These are phyloP conservation scores for Wickerhamomyces sp. DNA, from an alignment of 1,139 yeast genomes.

Conservation along the genomic window DNA sequence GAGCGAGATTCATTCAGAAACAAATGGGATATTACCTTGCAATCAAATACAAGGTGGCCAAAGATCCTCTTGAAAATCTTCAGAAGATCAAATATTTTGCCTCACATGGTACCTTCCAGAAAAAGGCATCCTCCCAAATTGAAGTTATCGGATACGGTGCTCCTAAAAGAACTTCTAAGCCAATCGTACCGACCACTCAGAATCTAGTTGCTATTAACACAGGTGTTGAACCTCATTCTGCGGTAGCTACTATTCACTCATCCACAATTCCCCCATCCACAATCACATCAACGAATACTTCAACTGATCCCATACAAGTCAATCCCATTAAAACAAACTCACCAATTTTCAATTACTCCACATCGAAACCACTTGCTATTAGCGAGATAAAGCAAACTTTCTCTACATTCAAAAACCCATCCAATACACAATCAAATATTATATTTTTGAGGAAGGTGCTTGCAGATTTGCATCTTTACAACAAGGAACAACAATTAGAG, in stretches of 20 bases:
- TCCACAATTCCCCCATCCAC: not conserved
- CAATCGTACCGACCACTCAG: not conserved
- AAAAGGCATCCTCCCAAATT: too few species aligned
- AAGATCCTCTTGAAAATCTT: too few species aligned
- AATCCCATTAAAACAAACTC: too few species aligned
- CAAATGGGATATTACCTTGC: not conserved
- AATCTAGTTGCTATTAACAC: not conserved
- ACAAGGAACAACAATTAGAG: not conserved
- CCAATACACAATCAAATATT: too few species aligned
- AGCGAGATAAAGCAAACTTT: not conserved
- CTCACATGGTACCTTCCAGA: not conserved
- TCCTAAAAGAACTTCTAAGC: not conserved
- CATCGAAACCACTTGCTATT: not conserved
- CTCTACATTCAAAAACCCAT: not conserved
- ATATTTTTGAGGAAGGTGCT: not conserved
- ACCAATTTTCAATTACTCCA: not conserved
- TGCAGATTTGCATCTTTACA: not conserved
- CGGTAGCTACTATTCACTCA: not conserved
- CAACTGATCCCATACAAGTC: too few species aligned
- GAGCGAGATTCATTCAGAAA: not conserved
- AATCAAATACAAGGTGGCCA: not conserved
- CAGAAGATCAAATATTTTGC: not conserved
- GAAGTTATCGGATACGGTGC: not conserved
- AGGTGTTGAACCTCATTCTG: not conserved
- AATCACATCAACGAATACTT: not conserved